phyloP scores from a whole-genome alignment of 176 grass and related monocot species.

The Puya raimondii region DNA sequence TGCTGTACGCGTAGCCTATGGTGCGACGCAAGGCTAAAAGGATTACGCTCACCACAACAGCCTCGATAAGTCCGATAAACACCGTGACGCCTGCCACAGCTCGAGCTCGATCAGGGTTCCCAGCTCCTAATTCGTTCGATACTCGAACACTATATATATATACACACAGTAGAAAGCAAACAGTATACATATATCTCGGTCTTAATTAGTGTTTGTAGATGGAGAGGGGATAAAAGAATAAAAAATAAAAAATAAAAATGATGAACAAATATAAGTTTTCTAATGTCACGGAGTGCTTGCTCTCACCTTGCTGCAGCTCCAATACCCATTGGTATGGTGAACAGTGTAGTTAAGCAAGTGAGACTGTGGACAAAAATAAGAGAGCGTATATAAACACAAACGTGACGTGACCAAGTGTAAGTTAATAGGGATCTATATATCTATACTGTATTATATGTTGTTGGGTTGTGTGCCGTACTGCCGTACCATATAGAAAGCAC shows the following conservation, averaged over 20 bases:
- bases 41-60: slow-evolving; percentile 35
- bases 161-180: too few species aligned
- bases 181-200: too few species aligned
- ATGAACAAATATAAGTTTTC: neutral
- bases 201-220: too few species aligned
- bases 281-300: slow-evolving; percentile 9
- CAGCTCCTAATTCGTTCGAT: slow-evolving; percentile 79
- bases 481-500: slow-evolving; percentile 84
- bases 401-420: neutral
- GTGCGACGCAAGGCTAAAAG: slow-evolving; percentile 43
- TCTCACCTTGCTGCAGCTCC: slow-evolving; percentile 73
- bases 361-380: slow-evolving; percentile 36
- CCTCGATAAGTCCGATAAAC: slow-evolving; percentile 50
- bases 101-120: slow-evolving; percentile 73
- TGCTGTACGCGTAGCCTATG: slow-evolving; percentile 81
- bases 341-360: slow-evolving; percentile 57
- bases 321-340: slow-evolving; percentile 68
- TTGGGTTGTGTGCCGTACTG: neutral
- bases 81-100: slow-evolving; percentile 44
- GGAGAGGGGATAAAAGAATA: neutral
- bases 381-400: slow-evolving; percentile 1
- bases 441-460: too few species aligned
- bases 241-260: neutral
- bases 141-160: slow-evolving; percentile 65
- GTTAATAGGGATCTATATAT: neutral